phyloP scores from a whole-genome alignment of 2,329 filamentous ascomycete species.

The Diaporthe amygdali region DNA sequence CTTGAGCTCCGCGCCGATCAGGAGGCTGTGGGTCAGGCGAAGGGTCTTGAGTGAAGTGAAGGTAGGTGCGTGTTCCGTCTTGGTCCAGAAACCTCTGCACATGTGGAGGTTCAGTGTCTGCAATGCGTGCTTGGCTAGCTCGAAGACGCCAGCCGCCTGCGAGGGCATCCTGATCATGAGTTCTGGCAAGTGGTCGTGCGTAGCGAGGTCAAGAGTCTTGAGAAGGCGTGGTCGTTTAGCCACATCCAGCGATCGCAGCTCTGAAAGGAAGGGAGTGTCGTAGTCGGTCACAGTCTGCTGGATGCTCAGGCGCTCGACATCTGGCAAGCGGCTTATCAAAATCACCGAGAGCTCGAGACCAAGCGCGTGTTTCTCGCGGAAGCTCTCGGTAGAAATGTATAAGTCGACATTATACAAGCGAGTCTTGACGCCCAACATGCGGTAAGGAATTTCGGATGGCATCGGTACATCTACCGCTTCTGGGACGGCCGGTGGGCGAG shows the following conservation, averaged over 20 bases:
- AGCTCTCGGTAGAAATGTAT: neutral
- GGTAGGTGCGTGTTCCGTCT: neutral
- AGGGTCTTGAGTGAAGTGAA: neutral
- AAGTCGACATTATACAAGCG: neutral
- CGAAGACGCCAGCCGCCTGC: neutral
- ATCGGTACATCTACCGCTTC: too few relatives aligned
- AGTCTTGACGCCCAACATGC: too few relatives aligned
- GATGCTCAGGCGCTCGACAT: neutral
- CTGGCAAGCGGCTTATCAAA: neutral
- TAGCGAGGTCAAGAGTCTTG: neutral
- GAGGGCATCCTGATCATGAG: neutral
- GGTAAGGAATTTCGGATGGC: too few relatives aligned
- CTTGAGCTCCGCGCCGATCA: neutral
- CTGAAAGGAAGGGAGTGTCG: neutral
- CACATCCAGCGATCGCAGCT: neutral
- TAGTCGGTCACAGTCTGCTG: neutral
- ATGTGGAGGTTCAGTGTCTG: conserved; percentile 4
- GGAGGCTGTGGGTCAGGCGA: neutral
- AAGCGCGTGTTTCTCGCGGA: neutral
- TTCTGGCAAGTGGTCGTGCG: neutral
- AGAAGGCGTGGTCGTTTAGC: neutral
- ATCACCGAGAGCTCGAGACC: neutral
- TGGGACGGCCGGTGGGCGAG: too few relatives aligned
- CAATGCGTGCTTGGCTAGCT: neutral
- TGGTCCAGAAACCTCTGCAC: neutral